A percentile compares a stretch with the other conserved stretches of the same genome.
phyloP scores from a whole-genome alignment of 305 asterid species.

The Plantago lanceolata region DNA sequence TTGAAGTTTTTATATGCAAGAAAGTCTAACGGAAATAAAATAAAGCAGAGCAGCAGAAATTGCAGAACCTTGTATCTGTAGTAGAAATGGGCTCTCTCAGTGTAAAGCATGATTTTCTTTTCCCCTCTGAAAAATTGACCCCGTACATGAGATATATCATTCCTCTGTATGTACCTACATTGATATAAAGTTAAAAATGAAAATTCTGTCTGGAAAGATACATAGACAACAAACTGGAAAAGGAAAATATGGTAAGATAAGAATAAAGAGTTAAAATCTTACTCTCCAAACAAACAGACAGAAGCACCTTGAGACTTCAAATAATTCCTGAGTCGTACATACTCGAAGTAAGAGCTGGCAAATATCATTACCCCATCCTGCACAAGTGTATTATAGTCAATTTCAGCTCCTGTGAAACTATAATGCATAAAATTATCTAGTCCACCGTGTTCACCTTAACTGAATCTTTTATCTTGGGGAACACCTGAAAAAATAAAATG shows the following conservation, averaged over 20 bases:
- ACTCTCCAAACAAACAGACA: conserved; percentile 87
- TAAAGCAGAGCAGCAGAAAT: conserved; percentile 14
- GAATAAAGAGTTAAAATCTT: conserved; percentile 28
- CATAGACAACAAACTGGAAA: conserved; percentile 4
- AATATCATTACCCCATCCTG: conserved; percentile 87
- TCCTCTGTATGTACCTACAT: conserved; percentile 64
- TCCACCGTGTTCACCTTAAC: conserved; percentile 49
- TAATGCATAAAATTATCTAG: conserved; percentile 11
- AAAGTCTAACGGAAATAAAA: conserved; percentile 6
- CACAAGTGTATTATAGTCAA: conserved; percentile 17
- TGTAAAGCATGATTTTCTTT: conserved; percentile 79
- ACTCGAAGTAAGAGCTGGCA: conserved; percentile 80
- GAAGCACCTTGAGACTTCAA: conserved; percentile 80
- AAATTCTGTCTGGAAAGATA: conserved; percentile 2
- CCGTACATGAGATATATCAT: conserved; percentile 81
- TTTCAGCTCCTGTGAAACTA: too few relatives aligned
- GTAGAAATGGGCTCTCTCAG: conserved; percentile 96
- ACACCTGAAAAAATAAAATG: conserved; percentile 51
- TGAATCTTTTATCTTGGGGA: conserved; percentile 82
- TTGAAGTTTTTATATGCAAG: conserved; percentile 7
- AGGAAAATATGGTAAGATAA: conserved; percentile 6
- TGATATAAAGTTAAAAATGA: conserved; percentile 15
- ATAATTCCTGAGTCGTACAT: conserved; percentile 72
- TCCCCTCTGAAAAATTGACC: conserved; percentile 77
- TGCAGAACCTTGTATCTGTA: conserved; percentile 82